These are phyloP conservation scores for Oidiodendron maius DNA, from an alignment of 495 filamentous ascomycete species.

Conservation along the genomic window DNA sequence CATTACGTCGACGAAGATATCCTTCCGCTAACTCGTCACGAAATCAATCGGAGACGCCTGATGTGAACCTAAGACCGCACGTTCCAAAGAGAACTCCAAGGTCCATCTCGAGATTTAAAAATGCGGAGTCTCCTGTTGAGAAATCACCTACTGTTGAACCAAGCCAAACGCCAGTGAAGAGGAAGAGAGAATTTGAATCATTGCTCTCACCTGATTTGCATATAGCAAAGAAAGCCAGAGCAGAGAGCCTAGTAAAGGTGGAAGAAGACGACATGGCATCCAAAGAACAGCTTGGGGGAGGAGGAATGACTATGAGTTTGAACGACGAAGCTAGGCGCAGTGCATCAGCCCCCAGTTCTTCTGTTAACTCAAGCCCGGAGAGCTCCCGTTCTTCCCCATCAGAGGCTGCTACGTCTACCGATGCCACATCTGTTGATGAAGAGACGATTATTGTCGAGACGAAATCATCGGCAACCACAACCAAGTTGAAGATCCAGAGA, in stretches of 20 bases:
- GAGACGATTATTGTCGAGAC: constrained; percentile 18
- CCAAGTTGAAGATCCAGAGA: constrained; percentile 4
- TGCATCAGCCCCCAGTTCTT: background rate
- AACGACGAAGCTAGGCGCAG: background rate
- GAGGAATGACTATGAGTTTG: background rate
- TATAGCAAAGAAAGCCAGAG: background rate
- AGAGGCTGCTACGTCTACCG: constrained; percentile 13
- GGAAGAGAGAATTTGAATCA: constrained; percentile 8
- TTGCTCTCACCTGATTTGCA: constrained; percentile 1
- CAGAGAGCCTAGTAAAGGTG: background rate
- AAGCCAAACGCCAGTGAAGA: constrained; percentile 3
- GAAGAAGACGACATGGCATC: background rate
- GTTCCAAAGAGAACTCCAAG: constrained; percentile 17
- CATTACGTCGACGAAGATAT: constrained; percentile 15
- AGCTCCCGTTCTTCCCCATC: constrained; percentile 1
- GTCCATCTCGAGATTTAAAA: constrained; percentile 15
- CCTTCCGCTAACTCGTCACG: constrained; percentile 13
- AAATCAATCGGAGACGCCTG: constrained; percentile 21
- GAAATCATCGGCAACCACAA: constrained; percentile 1
- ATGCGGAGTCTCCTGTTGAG: constrained; percentile 7
- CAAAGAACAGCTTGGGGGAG: background rate
- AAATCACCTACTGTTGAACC: constrained; percentile 7
- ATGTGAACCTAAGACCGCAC: constrained; percentile 20
- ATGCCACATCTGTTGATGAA: constrained; percentile 23
- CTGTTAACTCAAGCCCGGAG: constrained; percentile 7